These are phyloP conservation scores for Pyricularia grisea DNA, from an alignment of 2,329 filamentous ascomycete genomes.

Conservation along the genomic window DNA sequence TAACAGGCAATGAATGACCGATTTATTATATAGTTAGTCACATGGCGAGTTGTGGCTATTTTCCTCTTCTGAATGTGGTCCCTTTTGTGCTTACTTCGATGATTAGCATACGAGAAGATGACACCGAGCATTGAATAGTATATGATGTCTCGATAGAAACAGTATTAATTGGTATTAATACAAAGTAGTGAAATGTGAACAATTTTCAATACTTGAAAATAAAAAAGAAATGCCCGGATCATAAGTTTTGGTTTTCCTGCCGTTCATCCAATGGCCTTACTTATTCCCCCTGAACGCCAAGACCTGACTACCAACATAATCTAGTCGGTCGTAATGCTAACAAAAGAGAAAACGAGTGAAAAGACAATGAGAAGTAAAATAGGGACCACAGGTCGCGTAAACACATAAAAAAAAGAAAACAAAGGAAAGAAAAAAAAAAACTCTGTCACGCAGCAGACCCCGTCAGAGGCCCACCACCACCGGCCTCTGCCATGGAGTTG, in stretches of 20 bases:
- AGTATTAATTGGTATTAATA: background rate
- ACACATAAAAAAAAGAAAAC: background rate
- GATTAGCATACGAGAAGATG: background rate
- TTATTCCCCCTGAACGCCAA: background rate
- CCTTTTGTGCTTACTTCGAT: background rate
- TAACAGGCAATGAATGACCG: background rate
- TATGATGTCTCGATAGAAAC: background rate
- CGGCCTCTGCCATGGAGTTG: slow-evolving; percentile 6
- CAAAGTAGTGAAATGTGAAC: background rate
- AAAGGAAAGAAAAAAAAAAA: background rate
- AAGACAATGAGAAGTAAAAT: too few relatives aligned
- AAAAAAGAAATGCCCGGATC: background rate
- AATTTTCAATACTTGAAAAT: background rate
- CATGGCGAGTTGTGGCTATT: background rate
- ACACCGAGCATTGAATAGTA: background rate
- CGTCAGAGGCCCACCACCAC: background rate
- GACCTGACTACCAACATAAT: background rate
- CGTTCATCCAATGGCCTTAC: background rate
- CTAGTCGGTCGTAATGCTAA: background rate
- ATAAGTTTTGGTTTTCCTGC: background rate
- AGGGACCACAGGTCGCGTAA: background rate
- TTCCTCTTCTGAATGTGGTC: background rate
- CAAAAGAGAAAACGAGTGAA: background rate
- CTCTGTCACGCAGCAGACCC: background rate
- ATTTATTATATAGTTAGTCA: background rate